Evolutionary conservation across 2,329 filamentous ascomycete genomes (phyloP), one percentile per base, ranked within the genome.

Genomic region (Xylaria sp.): DNA sequence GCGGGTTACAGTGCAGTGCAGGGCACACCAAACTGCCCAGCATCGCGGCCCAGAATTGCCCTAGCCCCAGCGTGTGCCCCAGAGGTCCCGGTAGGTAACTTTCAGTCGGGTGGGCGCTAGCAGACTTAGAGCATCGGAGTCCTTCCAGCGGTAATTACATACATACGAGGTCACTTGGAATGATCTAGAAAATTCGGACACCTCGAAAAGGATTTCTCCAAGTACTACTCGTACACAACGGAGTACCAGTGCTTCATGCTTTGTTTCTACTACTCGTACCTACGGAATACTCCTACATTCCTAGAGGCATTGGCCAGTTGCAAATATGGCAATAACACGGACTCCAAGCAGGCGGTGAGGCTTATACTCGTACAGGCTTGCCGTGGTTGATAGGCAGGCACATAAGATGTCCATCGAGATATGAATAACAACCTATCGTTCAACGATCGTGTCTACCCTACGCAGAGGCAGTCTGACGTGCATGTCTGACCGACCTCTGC

Each of bases 401-500:
- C 23, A 30, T 30, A 30, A 30, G 23, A 30, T 30, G 23, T 1
- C 4, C 23, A 30, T 30, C 23, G 23, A 30, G 23, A 30, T 30
- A 30, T 30, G 23, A 30, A 30, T 30, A 30, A 30, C 23, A 30
- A 30, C 23, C 23, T 30, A 5, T 30, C 23, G 23, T 30, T 30
- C 23, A 30, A 30, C 23, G 23, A 30, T 30, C 23, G 23, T 30
- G 23, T 30, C 23, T 30, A 30, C 23, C 23, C 23, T 30, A 30
- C 16, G 35, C 30, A 19, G 39, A 54, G 52, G 23, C 35, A 13
- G 56, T 60, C 58, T 63, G 55, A 61, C 61, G 19, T 54, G 58
- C 61, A 63, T 60, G 44, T 44, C 37, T 39, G 39, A 48, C 19
- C 52, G 23, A 30, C 23, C 23, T 30, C 23, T 30, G 4, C 23